Evolutionary conservation across 2,329 filamentous ascomycete species (phyloP), one percentile per base, ranked within the genome.

Genomic region (Rhynchosporium graminicola): DNA sequence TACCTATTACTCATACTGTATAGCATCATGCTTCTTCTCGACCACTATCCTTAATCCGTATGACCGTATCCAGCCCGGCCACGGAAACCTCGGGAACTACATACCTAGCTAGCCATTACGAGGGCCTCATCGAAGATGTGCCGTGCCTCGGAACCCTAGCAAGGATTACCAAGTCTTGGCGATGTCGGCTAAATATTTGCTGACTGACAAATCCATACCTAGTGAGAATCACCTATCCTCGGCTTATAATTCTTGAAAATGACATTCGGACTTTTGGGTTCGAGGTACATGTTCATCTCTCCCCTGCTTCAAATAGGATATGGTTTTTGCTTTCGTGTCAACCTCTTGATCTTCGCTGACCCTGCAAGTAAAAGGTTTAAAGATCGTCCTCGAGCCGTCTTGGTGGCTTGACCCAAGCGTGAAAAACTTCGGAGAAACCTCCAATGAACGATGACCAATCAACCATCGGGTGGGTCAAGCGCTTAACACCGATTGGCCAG

Each of bases 31-130:
- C 13, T 5, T 6, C 36, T 36, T 13, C 51, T 26, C n/a, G 36
- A 36, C 38, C 12, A 36, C 51, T 9, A 42, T 54, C 51, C 51
- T 54, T 33, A 36, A 36, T 54, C 38, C 33, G 51, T 29, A 42
- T 20, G 20, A 20, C 20, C 20, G 20, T 20, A 20, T 1, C 20
- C 20, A 20, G 20, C n/a, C 13, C 33, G 9, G 5, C 33, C 20
- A 57, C 54, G 54, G 54, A 43, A 57, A 10, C 29, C 38, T 57
- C 54, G 54, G 54, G 26, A 38, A 38, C 54, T 42, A 54, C 20
- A 42, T 20, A 20, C 20, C 20, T 20, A 20, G 20, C 20, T 20
- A 20, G 20, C 20, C 20, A 20, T 20, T 20, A 1, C 20, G 20
- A 33, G 15, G 6, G 9, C 15, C 33, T 42, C 46, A 57, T 57